Conservation (phyloP, 345 rosid genomes). For the Microcos paniculata region DNA sequence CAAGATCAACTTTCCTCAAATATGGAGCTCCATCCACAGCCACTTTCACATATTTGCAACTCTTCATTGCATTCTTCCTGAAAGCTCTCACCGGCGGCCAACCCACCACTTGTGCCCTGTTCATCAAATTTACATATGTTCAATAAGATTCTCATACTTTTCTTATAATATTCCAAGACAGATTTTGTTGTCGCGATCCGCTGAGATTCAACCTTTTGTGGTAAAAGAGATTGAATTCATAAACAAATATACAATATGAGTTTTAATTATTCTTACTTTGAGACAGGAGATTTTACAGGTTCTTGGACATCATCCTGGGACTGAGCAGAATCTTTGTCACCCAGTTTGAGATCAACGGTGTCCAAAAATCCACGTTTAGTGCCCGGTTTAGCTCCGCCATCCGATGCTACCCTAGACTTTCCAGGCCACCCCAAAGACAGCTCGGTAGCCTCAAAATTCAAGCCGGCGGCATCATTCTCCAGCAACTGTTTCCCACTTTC, state of each 20-base stretch:
- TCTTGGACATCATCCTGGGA: slow-evolving; percentile 16
- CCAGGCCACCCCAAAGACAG: slow-evolving; percentile 67
- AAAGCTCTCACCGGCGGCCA: slow-evolving; percentile 91
- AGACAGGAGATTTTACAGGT: slow-evolving; percentile 27
- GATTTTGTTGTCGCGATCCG: too few relatives aligned
- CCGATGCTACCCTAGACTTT: slow-evolving; percentile 18
- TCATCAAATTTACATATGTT: neutral
- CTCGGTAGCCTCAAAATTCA: slow-evolving; percentile 53
- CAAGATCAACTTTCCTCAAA: slow-evolving; percentile 78
- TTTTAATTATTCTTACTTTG: slow-evolving; percentile 35
- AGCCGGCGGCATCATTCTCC: slow-evolving; percentile 25
- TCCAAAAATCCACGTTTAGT: slow-evolving; percentile 48
- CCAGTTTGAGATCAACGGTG: slow-evolving; percentile 43
- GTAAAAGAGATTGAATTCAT: too few relatives aligned
- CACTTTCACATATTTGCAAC: slow-evolving; percentile 61
- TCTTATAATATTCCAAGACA: too few relatives aligned
- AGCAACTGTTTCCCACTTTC: slow-evolving; percentile 20
- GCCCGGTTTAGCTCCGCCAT: slow-evolving; percentile 29
- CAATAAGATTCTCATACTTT: too few relatives aligned
- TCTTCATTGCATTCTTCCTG: slow-evolving; percentile 41
- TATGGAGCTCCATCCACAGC: slow-evolving; percentile 95
- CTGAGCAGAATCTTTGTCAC: neutral
- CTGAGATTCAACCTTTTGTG: too few relatives aligned
- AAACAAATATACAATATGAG: neutral
- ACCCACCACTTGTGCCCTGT: slow-evolving; percentile 76